phyloP scores from a whole-genome alignment of 257 asterid species.

The Gardenia jasminoides region DNA sequence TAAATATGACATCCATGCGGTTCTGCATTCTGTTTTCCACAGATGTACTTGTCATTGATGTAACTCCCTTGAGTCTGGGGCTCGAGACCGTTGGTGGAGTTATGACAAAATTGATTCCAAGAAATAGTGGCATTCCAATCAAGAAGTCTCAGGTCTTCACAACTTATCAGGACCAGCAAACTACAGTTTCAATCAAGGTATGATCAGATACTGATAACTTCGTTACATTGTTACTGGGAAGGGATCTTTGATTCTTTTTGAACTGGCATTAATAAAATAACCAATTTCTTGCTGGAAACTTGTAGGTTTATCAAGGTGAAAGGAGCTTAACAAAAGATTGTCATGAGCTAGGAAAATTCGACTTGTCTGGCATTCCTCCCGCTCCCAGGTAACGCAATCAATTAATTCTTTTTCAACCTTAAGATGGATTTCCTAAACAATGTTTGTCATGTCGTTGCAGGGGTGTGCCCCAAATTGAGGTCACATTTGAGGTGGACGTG shows the following conservation, averaged over 20 bases:
- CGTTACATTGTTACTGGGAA: too few species aligned
- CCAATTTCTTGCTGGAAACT: too few species aligned
- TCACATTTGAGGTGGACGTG: slow-evolving; percentile 80
- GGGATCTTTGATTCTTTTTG: too few species aligned
- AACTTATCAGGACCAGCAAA: slow-evolving; percentile 85
- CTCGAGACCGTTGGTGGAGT: slow-evolving; percentile 94
- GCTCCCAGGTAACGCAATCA: slow-evolving; percentile 54
- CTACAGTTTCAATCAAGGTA: slow-evolving; percentile 72
- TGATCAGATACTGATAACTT: background rate
- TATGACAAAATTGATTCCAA: slow-evolving; percentile 90
- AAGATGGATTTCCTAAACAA: too few species aligned
- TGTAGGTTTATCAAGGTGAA: slow-evolving; percentile 81
- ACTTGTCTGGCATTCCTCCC: slow-evolving; percentile 68
- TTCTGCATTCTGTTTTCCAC: background rate
- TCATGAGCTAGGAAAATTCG: slow-evolving; percentile 66
- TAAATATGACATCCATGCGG: background rate
- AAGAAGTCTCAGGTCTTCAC: slow-evolving; percentile 85
- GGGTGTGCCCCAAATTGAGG: slow-evolving; percentile 89
- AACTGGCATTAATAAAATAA: too few species aligned
- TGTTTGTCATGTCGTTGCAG: slow-evolving; percentile 21
- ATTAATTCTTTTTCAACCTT: background rate
- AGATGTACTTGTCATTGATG: slow-evolving; percentile 84
- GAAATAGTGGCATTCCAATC: slow-evolving; percentile 73
- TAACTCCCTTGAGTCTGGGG: slow-evolving; percentile 79
- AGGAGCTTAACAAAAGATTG: slow-evolving; percentile 82